phyloP scores from a whole-genome alignment of 768 basidiomycete species.

The Kwoniella botswanensis region DNA sequence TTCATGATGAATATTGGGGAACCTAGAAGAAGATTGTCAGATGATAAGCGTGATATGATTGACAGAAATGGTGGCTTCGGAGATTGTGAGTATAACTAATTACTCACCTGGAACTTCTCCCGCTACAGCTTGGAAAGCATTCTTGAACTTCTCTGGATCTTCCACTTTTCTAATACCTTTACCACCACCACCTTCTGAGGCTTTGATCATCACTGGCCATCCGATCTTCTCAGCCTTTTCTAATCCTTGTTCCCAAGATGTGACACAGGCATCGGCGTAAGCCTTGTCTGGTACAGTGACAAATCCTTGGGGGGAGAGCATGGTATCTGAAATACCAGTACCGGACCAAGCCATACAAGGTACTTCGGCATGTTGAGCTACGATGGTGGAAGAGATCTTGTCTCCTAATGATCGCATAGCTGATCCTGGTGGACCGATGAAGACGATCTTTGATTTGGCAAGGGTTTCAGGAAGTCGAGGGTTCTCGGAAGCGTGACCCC shows the following conservation, averaged over 20 bases:
- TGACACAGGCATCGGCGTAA: slow-evolving; percentile 86
- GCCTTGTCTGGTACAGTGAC: slow-evolving; percentile 92
- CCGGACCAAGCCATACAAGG: slow-evolving; percentile 99
- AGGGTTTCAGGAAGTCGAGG: slow-evolving; percentile 93
- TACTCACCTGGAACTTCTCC: slow-evolving; percentile 91
- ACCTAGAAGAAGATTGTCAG: slow-evolving; percentile 63
- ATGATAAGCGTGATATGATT: not conserved
- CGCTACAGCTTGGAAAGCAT: slow-evolving; percentile 87
- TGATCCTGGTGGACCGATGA: slow-evolving; percentile 97
- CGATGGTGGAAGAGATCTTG: slow-evolving; percentile 99
- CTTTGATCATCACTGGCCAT: slow-evolving; percentile 99
- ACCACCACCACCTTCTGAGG: slow-evolving; percentile 97
- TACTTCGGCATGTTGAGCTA: slow-evolving; percentile 93
- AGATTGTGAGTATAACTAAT: not conserved
- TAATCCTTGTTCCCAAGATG: slow-evolving; percentile 83
- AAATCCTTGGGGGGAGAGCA: slow-evolving; percentile 80
- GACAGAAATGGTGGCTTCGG: not conserved
- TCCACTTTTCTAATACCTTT: slow-evolving; percentile 99
- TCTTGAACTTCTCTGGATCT: slow-evolving; percentile 82
- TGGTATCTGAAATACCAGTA: slow-evolving; percentile 86
- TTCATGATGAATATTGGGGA: slow-evolving; percentile 99
- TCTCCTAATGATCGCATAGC: slow-evolving; percentile 99
- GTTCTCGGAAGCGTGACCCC: slow-evolving; percentile 97
- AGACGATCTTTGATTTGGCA: slow-evolving; percentile 91
- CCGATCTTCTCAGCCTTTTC: slow-evolving; percentile 83